Evolutionary conservation across 2,329 filamentous ascomycete genomes (phyloP).

Genomic region (Calonectria pseudoreteaudii): DNA sequence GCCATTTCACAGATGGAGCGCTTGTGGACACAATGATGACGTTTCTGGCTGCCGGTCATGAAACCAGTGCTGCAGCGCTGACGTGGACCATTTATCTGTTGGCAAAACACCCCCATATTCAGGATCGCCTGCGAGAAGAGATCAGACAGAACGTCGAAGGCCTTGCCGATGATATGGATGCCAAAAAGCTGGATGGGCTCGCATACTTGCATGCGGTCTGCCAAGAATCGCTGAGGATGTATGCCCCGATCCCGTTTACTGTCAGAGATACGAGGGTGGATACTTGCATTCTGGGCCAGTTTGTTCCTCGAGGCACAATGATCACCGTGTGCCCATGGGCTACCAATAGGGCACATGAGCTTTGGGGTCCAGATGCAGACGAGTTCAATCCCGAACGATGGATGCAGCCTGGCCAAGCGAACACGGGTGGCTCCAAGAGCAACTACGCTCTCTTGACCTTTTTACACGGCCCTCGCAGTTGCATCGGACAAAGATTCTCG

Average conservation of each 20-base stretch:
- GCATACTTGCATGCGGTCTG: conserved; percentile 56
- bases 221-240: conserved; percentile 57
- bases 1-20: conserved; percentile 38
- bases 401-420: conserved; percentile 39
- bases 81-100: conserved; percentile 7
- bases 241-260: conserved; percentile 50
- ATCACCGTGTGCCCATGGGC: conserved; percentile 48
- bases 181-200: conserved; percentile 49
- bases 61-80: conserved; percentile 3
- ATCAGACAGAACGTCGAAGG: conserved; percentile 49
- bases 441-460: conserved; percentile 83
- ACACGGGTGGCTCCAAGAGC: conserved; percentile 73
- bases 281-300: conserved; percentile 46
- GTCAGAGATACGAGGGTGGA: conserved; percentile 48
- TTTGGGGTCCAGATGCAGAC: conserved; percentile 52
- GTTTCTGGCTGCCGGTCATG: conserved; percentile 9
- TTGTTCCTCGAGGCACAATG: conserved; percentile 51
- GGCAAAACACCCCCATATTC: conserved; percentile 25
- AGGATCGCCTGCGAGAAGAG: conserved; percentile 53
- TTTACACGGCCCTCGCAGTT: conserved; percentile 65
- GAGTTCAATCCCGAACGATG: conserved; percentile 54
- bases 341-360: conserved; percentile 43
- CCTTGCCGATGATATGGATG: conserved; percentile 40
- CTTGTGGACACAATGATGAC: conserved; percentile 16
- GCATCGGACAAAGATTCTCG: conserved; percentile 43